phyloP scores from a whole-genome alignment of 1,284 basidiomycete species.

The Volvariella volvacea region DNA sequence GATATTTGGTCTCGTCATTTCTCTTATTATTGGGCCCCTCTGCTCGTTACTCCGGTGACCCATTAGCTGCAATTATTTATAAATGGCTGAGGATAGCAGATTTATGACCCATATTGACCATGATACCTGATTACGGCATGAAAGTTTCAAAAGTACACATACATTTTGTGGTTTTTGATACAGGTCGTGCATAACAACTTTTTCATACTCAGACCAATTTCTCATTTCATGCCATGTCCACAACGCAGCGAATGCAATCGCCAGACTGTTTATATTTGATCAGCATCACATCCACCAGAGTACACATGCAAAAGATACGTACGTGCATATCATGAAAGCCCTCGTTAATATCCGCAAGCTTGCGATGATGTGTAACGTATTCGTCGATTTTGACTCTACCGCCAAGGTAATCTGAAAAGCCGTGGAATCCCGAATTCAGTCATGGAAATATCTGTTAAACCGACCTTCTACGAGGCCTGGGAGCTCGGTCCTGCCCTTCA shows the following conservation, averaged over 20 bases:
- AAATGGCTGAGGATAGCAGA: no score
- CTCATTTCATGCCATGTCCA: conserved; percentile 55
- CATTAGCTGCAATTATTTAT: neutral
- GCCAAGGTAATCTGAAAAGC: conserved; percentile 55
- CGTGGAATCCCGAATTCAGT: neutral
- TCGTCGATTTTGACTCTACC: conserved; percentile 82
- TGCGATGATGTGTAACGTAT: conserved; percentile 80
- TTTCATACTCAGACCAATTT: no score
- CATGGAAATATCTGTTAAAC: neutral
- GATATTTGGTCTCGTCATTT: neutral
- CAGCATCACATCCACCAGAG: neutral
- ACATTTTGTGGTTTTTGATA: conserved; percentile 1
- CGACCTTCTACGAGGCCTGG: conserved; percentile 81
- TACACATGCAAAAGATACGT: conserved; percentile 26
- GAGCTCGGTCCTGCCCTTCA: conserved; percentile 94
- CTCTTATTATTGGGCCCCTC: neutral
- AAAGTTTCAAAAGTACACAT: no score
- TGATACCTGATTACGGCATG: no score
- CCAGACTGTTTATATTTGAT: conserved; percentile 49
- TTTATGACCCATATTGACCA: no score
- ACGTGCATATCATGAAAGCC: conserved; percentile 97
- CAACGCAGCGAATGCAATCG: conserved; percentile 89
- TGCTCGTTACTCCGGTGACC: neutral
- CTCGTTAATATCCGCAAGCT: conserved; percentile 75
- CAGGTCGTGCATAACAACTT: no score